These are phyloP conservation scores for Gossypium longicalyx DNA, from an alignment of 345 rosid species.

Conservation along the genomic window DNA sequence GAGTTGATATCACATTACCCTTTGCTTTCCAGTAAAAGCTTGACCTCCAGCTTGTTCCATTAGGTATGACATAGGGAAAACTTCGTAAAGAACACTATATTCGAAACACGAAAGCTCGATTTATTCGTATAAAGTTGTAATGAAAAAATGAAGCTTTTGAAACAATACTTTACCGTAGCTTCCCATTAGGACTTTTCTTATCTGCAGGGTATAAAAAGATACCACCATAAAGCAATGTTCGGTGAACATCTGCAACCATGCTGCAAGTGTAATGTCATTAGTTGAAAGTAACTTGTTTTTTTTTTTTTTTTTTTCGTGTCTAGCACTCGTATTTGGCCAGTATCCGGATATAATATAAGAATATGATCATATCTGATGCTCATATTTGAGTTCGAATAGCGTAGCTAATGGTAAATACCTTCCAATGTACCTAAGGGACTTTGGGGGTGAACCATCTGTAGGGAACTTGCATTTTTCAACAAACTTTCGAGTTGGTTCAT, in stretches of 20 bases:
- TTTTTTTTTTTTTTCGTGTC: neutral
- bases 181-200: constrained; percentile 67
- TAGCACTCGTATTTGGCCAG: neutral
- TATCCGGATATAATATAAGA: neutral
- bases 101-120: neutral
- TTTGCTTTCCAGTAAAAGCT: constrained; percentile 62
- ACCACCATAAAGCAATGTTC: constrained; percentile 73
- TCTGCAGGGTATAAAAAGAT: constrained; percentile 74
- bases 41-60: constrained; percentile 83
- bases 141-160: neutral
- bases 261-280: constrained; percentile 26
- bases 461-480: constrained; percentile 69
- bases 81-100: constrained; percentile 62
- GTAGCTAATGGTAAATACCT: constrained; percentile 34
- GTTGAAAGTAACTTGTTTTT: neutral
- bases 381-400: neutral
- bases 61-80: constrained; percentile 75
- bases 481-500: constrained; percentile 57
- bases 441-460: constrained; percentile 53
- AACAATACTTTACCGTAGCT: constrained; percentile 50
- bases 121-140: neutral
- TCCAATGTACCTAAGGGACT: constrained; percentile 68
- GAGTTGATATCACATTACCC: constrained; percentile 32
- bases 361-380: neutral
- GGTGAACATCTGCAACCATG: constrained; percentile 82